These are phyloP conservation scores for Xylaria castorea DNA, from an alignment of 495 filamentous ascomycete species.

Conservation along the genomic window DNA sequence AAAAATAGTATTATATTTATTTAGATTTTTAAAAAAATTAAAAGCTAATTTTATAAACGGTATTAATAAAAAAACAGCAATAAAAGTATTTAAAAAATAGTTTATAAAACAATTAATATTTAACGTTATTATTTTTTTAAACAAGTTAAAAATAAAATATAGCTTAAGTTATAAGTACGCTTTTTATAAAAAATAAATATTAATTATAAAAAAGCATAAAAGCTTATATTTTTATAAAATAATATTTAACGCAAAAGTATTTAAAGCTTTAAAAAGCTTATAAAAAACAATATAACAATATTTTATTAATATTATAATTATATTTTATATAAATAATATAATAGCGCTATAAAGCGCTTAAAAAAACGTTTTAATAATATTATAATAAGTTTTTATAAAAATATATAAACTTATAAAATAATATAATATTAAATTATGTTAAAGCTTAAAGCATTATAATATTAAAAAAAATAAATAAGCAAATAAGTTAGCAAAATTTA, in stretches of 20 bases:
- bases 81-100: too few relatives aligned
- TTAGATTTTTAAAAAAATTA: too few relatives aligned
- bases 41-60: too few relatives aligned
- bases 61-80: too few relatives aligned
- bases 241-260: neutral
- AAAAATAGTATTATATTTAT: too few relatives aligned
- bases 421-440: slow-evolving; percentile 29
- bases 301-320: neutral
- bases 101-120: too few relatives aligned
- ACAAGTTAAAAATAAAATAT: too few relatives aligned
- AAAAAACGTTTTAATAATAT: too few relatives aligned
- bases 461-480: slow-evolving; percentile 21
- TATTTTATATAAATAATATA: slow-evolving; percentile 17
- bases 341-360: slow-evolving; percentile 27
- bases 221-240: neutral
- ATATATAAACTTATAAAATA: slow-evolving; percentile 24
- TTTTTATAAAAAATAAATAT: slow-evolving; percentile 19
- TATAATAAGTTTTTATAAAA: slow-evolving; percentile 33
- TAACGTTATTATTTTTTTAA: too few relatives aligned
- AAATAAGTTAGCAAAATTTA: slow-evolving; percentile 1
- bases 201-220: neutral
- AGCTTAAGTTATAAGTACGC: too few relatives aligned
- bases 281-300: neutral
- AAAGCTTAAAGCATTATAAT: slow-evolving; percentile 29
- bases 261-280: neutral